phyloP scores from a whole-genome alignment of 768 basidiomycete species.

The Crassisporium funariophilum region DNA sequence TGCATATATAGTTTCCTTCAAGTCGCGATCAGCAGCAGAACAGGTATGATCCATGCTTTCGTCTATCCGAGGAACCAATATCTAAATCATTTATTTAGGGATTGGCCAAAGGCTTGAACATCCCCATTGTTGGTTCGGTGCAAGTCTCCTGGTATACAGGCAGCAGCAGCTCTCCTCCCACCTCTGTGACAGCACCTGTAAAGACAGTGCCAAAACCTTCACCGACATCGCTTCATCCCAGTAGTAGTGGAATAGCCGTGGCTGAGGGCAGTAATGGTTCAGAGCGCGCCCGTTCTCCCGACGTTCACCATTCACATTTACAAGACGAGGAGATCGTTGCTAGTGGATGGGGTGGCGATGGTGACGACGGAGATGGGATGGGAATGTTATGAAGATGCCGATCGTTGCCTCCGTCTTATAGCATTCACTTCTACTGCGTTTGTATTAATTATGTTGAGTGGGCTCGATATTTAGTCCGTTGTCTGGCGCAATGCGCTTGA shows the following conservation, averaged over 20 bases:
- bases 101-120: constrained; percentile 67
- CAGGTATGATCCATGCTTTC: constrained; percentile 47
- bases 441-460: neutral
- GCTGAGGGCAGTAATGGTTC: constrained; percentile 18
- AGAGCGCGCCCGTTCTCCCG: constrained; percentile 35
- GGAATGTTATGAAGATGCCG: constrained; percentile 52
- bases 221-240: constrained; percentile 13
- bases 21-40: constrained; percentile 72
- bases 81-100: constrained; percentile 45
- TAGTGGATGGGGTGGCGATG: constrained; percentile 74
- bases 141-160: constrained; percentile 68
- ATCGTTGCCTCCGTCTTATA: neutral
- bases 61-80: neutral
- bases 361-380: constrained; percentile 74
- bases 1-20: constrained; percentile 61
- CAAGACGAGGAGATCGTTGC: constrained; percentile 65
- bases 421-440: neutral
- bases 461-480: neutral
- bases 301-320: constrained; percentile 15
- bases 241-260: constrained; percentile 11
- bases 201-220: constrained; percentile 19
- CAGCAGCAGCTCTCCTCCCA: neutral
- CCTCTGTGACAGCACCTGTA: constrained; percentile 19
- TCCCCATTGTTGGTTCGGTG: constrained; percentile 66
- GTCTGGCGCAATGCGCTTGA: no score